phyloP scores from a whole-genome alignment of 805 yeast genomes.

The Wickerhamomyces tratensis region DNA sequence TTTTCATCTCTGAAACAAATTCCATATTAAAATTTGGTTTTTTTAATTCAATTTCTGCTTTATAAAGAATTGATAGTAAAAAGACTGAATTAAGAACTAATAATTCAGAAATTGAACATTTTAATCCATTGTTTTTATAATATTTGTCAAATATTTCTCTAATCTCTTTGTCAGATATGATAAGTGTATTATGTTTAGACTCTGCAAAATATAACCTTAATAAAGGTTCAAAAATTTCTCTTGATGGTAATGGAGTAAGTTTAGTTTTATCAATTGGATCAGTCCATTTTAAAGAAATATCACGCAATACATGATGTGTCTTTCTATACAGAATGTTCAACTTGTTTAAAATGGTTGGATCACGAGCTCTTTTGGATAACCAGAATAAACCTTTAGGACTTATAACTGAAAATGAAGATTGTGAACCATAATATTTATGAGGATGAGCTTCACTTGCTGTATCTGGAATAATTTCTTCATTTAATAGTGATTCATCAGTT shows the following conservation, averaged over 20 bases:
- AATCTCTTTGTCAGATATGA: constrained; percentile 9
- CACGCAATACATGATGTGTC: constrained; percentile 11
- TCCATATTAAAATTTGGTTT: no score
- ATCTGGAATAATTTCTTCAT: no score
- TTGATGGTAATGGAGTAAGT: constrained; percentile 22
- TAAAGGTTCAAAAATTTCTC: constrained; percentile 12
- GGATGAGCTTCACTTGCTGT: no score
- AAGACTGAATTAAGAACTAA: constrained; percentile 22
- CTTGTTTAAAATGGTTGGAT: constrained; percentile 9
- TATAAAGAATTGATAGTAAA: constrained; percentile 11
- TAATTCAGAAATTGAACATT: constrained; percentile 21
- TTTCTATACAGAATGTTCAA: constrained; percentile 15
- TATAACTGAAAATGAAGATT: constrained; percentile 26
- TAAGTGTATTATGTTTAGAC: constrained; percentile 3
- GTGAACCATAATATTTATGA: constrained; percentile 14
- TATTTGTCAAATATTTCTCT: constrained; percentile 10
- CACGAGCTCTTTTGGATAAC: constrained; percentile 19
- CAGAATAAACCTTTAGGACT: constrained; percentile 31
- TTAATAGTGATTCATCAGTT: no score
- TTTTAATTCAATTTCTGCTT: not conserved
- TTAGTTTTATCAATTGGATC: constrained; percentile 21
- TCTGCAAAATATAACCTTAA: constrained; percentile 6
- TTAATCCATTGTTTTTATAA: constrained; percentile 4
- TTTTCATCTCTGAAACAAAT: constrained; percentile 7
- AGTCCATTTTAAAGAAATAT: constrained; percentile 20